Evolutionary conservation across 768 basidiomycete genomes (phyloP).

Genomic region (Cystobasidium ongulense): DNA sequence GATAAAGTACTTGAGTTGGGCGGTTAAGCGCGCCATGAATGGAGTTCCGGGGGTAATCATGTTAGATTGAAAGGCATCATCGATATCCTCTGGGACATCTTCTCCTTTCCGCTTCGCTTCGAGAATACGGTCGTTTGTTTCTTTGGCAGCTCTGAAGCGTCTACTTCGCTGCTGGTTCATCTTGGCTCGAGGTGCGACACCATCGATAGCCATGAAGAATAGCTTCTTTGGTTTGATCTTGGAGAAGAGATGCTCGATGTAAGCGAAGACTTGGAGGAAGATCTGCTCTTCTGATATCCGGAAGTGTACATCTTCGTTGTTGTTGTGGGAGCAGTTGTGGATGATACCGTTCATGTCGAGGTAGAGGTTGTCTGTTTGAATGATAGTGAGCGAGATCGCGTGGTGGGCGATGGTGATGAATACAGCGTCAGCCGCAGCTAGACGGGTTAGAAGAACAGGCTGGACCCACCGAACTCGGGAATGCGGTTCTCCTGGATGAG

Average conservation of each 20-base stretch:
- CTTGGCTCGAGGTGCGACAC: conserved; percentile 93
- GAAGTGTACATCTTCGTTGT: conserved; percentile 91
- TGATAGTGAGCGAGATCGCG: not conserved
- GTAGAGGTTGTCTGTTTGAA: conserved; percentile 68
- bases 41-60: conserved; percentile 98
- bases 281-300: conserved; percentile 93
- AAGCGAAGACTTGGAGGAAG: conserved; percentile 90
- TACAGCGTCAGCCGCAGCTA: not conserved
- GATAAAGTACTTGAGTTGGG: conserved; percentile 86
- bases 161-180: conserved; percentile 97
- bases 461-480: conserved; percentile 76
- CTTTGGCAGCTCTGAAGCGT: conserved; percentile 87
- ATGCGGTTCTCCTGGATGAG: conserved; percentile 98
- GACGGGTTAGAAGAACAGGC: too few relatives aligned
- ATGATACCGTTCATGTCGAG: conserved; percentile 78
- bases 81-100: conserved; percentile 66
- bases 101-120: conserved; percentile 84
- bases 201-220: conserved; percentile 98
- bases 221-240: conserved; percentile 97
- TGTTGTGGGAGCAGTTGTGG: conserved; percentile 77
- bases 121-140: conserved; percentile 74
- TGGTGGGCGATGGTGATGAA: not conserved
- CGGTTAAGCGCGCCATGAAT: conserved; percentile 89
- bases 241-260: conserved; percentile 90
- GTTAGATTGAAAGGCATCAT: conserved; percentile 92